These are phyloP conservation scores for Chaetoscypha palmicola DNA, from an alignment of 2,329 filamentous ascomycete genomes.

Conservation along the genomic window DNA sequence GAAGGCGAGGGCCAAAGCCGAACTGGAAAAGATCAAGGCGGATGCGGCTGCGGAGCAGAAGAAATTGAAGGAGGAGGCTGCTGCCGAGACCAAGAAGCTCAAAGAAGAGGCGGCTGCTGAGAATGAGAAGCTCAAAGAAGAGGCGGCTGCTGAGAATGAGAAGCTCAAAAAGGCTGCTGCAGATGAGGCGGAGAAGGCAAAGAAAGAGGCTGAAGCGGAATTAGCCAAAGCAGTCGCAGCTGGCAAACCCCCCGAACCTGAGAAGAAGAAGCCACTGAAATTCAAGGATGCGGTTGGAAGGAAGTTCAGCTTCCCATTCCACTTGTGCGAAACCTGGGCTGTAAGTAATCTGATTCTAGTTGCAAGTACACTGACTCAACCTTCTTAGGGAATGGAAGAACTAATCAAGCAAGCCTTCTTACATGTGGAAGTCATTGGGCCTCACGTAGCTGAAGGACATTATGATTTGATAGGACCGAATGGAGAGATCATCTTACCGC, in stretches of 20 bases:
- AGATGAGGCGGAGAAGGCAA: conserved; percentile 1
- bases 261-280: conserved; percentile 10
- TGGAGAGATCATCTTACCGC: conserved; percentile 74
- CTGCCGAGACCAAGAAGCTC: conserved; percentile 10
- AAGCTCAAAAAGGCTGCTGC: conserved; percentile 5
- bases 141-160: conserved; percentile 3
- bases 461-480: conserved; percentile 76
- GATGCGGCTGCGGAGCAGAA: conserved; percentile 10
- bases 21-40: conserved; percentile 7
- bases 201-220: conserved; percentile 3
- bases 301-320: conserved; percentile 86
- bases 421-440: conserved; percentile 69
- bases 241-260: conserved; percentile 2
- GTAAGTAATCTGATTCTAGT: conserved; percentile 42
- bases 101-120: conserved; percentile 10
- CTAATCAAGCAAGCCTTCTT: conserved; percentile 79
- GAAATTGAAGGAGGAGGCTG: conserved; percentile 10
- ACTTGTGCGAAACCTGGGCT: conserved; percentile 74
- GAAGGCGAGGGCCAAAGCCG: conserved; percentile 2
- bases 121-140: conserved; percentile 7
- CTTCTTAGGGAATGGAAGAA: conserved; percentile 69
- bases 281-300: conserved; percentile 90
- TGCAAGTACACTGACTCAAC: conserved; percentile 22
- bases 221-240: conserved; percentile 6
- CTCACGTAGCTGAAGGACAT: conserved; percentile 69